Evolutionary conservation across 2,329 filamentous ascomycete genomes (phyloP).

Genomic region (Scleromitrula shiraiana): DNA sequence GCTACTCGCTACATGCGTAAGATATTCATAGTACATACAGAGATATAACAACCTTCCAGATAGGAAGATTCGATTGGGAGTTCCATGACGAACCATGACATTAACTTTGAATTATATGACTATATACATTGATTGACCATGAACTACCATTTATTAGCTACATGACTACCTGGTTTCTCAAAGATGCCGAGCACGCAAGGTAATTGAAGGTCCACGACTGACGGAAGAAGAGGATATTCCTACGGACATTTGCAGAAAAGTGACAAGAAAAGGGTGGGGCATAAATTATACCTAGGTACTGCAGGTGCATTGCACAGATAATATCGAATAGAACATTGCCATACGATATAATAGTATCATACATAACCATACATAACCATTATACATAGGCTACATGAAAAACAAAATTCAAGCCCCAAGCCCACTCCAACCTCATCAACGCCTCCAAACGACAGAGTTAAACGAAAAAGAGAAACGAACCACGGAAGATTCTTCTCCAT

Average conservation of each 20-base stretch:
- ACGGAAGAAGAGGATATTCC: slow-evolving; percentile 1
- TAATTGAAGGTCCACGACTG: slow-evolving; percentile 5
- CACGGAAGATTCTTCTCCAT: background rate
- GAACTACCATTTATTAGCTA: background rate
- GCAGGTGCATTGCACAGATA: background rate
- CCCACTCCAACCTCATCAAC: background rate
- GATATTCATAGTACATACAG: background rate
- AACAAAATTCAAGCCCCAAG: background rate
- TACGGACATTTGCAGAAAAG: slow-evolving; percentile 5
- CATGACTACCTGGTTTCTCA: background rate
- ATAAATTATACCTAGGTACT: background rate
- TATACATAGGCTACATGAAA: slow-evolving; percentile 5
- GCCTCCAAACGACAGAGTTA: background rate
- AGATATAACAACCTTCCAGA: background rate
- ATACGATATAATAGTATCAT: background rate
- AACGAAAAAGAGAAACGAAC: background rate
- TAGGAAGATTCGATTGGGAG: background rate
- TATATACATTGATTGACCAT: background rate
- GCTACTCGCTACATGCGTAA: background rate
- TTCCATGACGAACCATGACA: background rate
- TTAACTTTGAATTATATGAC: background rate
- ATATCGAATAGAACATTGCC: slow-evolving; percentile 2
- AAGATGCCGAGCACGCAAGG: background rate
- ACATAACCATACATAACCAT: slow-evolving; percentile 1
- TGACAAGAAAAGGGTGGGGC: slow-evolving; percentile 5